These are phyloP conservation scores for Linnemannia schmuckeri DNA, from an alignment of 192 early-diverging fungal genomes.

Conservation along the genomic window DNA sequence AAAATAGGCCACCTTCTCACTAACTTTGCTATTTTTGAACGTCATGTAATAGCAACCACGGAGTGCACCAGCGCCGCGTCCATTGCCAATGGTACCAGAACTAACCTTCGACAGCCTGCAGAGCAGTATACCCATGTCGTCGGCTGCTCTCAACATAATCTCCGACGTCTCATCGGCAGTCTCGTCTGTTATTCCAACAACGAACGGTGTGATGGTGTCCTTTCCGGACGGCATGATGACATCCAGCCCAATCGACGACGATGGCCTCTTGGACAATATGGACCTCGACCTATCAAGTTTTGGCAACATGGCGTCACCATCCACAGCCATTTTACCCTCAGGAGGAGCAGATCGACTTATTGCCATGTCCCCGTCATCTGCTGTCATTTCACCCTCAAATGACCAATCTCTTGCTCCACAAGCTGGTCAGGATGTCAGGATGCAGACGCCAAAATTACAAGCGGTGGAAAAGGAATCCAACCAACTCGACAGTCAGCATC, in stretches of 20 bases:
- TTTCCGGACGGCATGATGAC: slow-evolving; percentile 30
- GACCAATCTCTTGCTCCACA: slow-evolving; percentile 22
- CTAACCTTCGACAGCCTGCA: slow-evolving; percentile 25
- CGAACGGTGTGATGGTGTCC: slow-evolving; percentile 13
- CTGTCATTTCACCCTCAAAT: not conserved
- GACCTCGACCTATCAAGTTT: slow-evolving; percentile 35
- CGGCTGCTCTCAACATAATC: not conserved
- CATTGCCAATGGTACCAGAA: slow-evolving; percentile 10
- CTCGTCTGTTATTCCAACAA: not conserved
- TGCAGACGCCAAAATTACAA: slow-evolving; percentile 25
- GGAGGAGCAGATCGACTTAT: slow-evolving; percentile 2
- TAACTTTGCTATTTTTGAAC: too few species aligned
- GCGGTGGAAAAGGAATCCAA: slow-evolving; percentile 16
- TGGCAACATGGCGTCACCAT: slow-evolving; percentile 23
- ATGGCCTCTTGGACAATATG: slow-evolving; percentile 39
- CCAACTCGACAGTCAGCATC: not conserved
- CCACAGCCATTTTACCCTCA: slow-evolving; percentile 18
- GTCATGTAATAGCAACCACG: slow-evolving; percentile 34
- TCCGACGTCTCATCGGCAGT: slow-evolving; percentile 2
- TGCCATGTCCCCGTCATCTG: not conserved
- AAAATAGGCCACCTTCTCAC: not conserved
- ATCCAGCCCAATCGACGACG: slow-evolving; percentile 29
- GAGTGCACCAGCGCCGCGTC: slow-evolving; percentile 5
- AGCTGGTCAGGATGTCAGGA: slow-evolving; percentile 21
- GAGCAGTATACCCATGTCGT: slow-evolving; percentile 50